Percentiles rank a stretch among this genome's conserved stretches.
Evolutionary conservation across 768 basidiomycete genomes (phyloP).

Genomic region (Leccinum uliginosum): DNA sequence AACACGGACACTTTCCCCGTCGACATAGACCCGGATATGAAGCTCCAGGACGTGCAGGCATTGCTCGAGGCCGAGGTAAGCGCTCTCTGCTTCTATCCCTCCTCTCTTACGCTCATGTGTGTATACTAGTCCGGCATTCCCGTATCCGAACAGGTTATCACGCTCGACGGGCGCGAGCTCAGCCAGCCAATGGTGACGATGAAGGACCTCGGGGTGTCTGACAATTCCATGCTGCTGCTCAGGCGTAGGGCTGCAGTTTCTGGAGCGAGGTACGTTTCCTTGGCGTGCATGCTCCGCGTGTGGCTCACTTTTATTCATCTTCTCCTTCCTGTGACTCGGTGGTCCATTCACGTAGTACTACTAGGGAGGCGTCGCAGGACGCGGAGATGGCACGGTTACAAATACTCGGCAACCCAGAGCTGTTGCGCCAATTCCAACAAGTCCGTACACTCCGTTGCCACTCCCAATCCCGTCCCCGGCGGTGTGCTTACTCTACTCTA

Average conservation of each 20-base stretch:
- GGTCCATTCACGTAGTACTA: neutral
- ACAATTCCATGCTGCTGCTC: slow-evolving; percentile 63
- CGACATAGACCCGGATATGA: slow-evolving; percentile 89
- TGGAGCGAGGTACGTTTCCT: slow-evolving; percentile 36
- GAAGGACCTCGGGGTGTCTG: slow-evolving; percentile 53
- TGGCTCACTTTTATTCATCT: neutral
- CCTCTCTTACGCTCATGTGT: neutral
- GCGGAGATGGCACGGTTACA: slow-evolving; percentile 90
- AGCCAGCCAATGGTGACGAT: slow-evolving; percentile 65
- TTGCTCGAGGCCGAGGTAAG: slow-evolving; percentile 93
- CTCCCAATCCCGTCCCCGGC: neutral
- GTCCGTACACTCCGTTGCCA: slow-evolving; percentile 32
- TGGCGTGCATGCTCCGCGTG: neutral
- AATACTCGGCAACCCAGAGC: slow-evolving; percentile 73
- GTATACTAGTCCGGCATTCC: slow-evolving; percentile 67
- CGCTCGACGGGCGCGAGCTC: slow-evolving; percentile 63
- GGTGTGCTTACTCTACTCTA: neutral
- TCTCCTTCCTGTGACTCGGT: too few relatives aligned
- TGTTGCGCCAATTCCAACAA: slow-evolving; percentile 70
- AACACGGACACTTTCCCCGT: slow-evolving; percentile 62
- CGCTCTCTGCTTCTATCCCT: slow-evolving; percentile 1
- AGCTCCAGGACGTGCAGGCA: slow-evolving; percentile 89
- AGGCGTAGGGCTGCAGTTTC: slow-evolving; percentile 51
- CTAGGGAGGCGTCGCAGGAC: slow-evolving; percentile 72
- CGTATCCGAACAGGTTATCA: slow-evolving; percentile 66